A percentile compares a stretch with the other conserved stretches of the same genome.
Evolutionary conservation across 371 early-diverging fungal genomes (phyloP).

Genomic region (Saksenaea oblongispora): DNA sequence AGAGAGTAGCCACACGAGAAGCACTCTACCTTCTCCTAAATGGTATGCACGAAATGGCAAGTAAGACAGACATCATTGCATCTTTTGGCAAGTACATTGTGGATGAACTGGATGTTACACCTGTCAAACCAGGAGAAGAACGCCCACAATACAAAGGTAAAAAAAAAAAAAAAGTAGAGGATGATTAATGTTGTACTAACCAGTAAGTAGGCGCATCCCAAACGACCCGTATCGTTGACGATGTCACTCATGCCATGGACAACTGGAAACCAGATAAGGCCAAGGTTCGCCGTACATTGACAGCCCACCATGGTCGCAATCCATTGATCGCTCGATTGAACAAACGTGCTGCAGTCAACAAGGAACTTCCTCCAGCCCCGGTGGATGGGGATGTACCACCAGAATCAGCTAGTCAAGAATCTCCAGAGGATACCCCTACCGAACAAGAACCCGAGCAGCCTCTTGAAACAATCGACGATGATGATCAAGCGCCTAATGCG

Average conservation of each 20-base stretch:
- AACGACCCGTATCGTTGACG: conserved; percentile 33
- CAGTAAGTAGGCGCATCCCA: conserved; percentile 18
- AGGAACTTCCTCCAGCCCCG: conserved; percentile 26
- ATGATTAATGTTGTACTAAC: not conserved
- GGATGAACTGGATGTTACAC: conserved; percentile 39
- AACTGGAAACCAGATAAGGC: conserved; percentile 38
- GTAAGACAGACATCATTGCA: conserved; percentile 44
- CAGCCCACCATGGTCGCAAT: conserved; percentile 38
- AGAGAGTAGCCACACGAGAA: conserved; percentile 40
- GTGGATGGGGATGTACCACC: not conserved
- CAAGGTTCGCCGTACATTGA: conserved; percentile 36
- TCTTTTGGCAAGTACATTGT: conserved; percentile 47
- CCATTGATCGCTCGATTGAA: conserved; percentile 21
- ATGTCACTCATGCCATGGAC: conserved; percentile 26
- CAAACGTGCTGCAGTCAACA: conserved; percentile 3
- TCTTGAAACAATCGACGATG: not conserved
- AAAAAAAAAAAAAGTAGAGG: not conserved
- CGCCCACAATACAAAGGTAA: conserved; percentile 26
- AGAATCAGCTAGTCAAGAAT: not conserved
- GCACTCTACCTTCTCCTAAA: conserved; percentile 41
- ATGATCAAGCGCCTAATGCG: not conserved
- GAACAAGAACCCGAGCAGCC: not conserved
- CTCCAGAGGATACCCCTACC: not conserved
- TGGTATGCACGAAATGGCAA: conserved; percentile 43
- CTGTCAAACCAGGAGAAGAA: conserved; percentile 29